Base-by-base conservation (phyloP, 192 early-diverging fungal species). In the Coemansia reversa region DNA sequence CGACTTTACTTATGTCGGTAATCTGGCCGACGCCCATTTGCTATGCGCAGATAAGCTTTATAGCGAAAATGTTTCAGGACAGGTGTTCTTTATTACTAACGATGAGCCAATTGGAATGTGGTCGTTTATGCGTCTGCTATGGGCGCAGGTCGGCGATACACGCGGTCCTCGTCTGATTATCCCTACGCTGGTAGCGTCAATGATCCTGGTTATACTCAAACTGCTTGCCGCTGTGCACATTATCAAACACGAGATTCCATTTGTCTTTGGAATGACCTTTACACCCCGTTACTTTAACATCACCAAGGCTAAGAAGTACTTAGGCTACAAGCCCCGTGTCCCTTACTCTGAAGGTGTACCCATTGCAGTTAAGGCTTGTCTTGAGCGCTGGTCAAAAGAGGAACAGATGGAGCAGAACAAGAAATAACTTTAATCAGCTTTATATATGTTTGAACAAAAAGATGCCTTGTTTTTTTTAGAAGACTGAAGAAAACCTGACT, bases 1-100 rank as follows among this genome's bases (percentile, higher is more conserved):
- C 72, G 96, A 98, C 65, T 94, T 87, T 70, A 96, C 96, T 9
- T 94, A 95, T 66, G 96, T 98, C 6, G 92, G 87, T 67, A 98
- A 98, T 62, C 88, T 91, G n/a, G 93, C 93, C 7, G 92, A 95
- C 58, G 88, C 93, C 12, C 96, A 98, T 72, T 68, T 96, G 11
- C 79, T 95, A 55, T 94, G 94, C 7, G 91, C 88, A 3, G 86
- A 95, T 45, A 88, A 86, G 57, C 70, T 96, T 29, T 76, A 74
- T 69, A 85, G 79, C 58, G 84, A 88, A 25, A 66, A 51, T 45
- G 67, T 83, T 1, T 29, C 55, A 19, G 81, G 80, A 3, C 75
- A 95, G 82, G 91, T 87, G 20, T 98, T 93, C 76, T 88, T 91
- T 69, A 88, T 98, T 59, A 98, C 94, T 57, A 95, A 96, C 61